Evolutionary conservation across 2,329 filamentous ascomycete species (phyloP), one percentile per base, ranked within the genome.

Genomic region (Penicillium sp.): DNA sequence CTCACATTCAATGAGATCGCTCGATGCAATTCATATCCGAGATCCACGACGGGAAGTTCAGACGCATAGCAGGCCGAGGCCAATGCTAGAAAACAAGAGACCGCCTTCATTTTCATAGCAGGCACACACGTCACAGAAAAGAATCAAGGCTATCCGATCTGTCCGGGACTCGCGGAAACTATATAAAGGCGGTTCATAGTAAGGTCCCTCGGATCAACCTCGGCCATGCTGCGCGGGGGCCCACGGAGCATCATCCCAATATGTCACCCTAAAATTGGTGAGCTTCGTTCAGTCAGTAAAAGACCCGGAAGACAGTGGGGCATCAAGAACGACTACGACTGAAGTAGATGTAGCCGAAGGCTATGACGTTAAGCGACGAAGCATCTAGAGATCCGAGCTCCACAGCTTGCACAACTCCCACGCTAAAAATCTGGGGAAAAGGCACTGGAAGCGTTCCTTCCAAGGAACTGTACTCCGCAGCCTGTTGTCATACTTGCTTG

Each of bases 11-110:
- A 67, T 22, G 66, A 65, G 13, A 70, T 69, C 4, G 79, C 83
- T 66, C 79, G 76, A 54, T 85, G 81, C 25, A 83, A 70, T 58
- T 82, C 78, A 68, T 86, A 86, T 43, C 82, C 83, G 10, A 86
- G 73, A 67, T 86, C 83, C 7, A 86, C 80, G n/a, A 72, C 57
- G 7, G 73, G 73, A n/a, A 75, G 55, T 4, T 38, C 52, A n/a
- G 64, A 55, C 22, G 68, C 69, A 45, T 64, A 57, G 46, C 65
- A 69, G 3, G 52, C 58, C 28, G 65, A 65, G 25, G 59, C 62
- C 30, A 71, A 46, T 5, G 55, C 51, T 33, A 68, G n/a, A 3
- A 70, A 8, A 10, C 45, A 35, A 4, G 64, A 33, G 1, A 49
- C 3, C 19, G 26, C 13, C 16, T 52, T 45, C 64, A 69, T 68